These are phyloP conservation scores for Ceratocystiopsis sp. DNA, from an alignment of 2,329 filamentous ascomycete genomes.

Conservation along the genomic window DNA sequence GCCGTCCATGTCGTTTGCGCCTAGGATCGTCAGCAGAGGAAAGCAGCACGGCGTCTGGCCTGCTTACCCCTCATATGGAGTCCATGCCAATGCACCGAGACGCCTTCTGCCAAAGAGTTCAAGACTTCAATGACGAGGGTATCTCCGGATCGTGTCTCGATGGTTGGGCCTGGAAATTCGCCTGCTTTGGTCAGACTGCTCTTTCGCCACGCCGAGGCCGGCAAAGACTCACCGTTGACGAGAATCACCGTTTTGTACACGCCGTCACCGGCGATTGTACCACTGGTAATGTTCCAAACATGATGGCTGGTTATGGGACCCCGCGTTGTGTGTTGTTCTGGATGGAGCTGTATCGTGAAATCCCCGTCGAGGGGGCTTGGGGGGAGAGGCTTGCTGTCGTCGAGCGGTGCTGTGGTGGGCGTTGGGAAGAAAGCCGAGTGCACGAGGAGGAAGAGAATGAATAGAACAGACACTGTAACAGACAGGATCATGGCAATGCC, in stretches of 20 bases:
- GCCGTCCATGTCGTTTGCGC: slow-evolving; percentile 47
- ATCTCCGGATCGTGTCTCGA: slow-evolving; percentile 30
- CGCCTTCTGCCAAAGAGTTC: slow-evolving; percentile 23
- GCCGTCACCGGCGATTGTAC: slow-evolving; percentile 26
- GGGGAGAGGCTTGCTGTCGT: too few species aligned
- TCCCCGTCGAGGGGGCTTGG: too few species aligned
- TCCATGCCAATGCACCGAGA: slow-evolving; percentile 31
- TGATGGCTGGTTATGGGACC: slow-evolving; percentile 16
- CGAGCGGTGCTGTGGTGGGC: too few species aligned
- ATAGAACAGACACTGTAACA: too few species aligned
- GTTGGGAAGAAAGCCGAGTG: too few species aligned
- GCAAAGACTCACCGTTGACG: slow-evolving; percentile 24
- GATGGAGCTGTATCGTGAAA: slow-evolving; percentile 16
- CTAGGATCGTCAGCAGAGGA: neutral
- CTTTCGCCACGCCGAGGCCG: too few species aligned
- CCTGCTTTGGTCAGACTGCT: neutral
- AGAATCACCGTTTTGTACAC: slow-evolving; percentile 31
- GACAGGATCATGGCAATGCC: too few species aligned
- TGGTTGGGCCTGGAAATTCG: slow-evolving; percentile 29
- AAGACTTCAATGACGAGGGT: slow-evolving; percentile 23
- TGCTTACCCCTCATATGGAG: slow-evolving; percentile 17
- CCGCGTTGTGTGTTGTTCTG: slow-evolving; percentile 23
- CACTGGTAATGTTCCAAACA: slow-evolving; percentile 24
- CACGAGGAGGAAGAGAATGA: too few species aligned
- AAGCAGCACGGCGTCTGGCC: neutral